Base-by-base conservation (phyloP, 2,329 filamentous ascomycete species). In the Xylaria sp. region DNA sequence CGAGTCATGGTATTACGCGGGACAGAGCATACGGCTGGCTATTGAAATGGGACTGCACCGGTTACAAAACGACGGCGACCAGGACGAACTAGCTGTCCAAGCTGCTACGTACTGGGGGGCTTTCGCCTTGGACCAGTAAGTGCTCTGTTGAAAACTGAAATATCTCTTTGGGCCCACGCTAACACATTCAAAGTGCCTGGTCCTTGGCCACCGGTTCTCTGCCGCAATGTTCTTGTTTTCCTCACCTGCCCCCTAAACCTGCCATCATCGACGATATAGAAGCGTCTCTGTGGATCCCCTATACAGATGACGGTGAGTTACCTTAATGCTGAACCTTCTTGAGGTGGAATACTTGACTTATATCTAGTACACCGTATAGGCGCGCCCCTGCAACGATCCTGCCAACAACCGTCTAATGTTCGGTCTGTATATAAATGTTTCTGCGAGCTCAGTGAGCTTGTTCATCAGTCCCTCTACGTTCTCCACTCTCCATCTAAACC, bases 31-130 rank as follows among this genome's bases (percentile, higher is more conserved):
- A 53, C 81, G 87, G 3, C 79, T 91, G 57, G 87, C 87, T 24
- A 77, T 91, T 37, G 89, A 90, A 67, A 85, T 90, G 77, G 86
- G 87, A 0, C 69, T 91, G 42, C 87, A 91, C 66, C 75, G 83
- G 5, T 63, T 81, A 3, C 70, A 73, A 42, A 75, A 76, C 39
- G 74, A 77, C 24, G 73, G 71, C 2, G 79, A 83, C 46, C 74
- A 82, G 50, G 81, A 84, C 55, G 80, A 84, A 59, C 66, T 80
- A n/a, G 82, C 81, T 5, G 82, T 85, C 1, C 78, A 82, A 59
- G 74, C 80, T 4, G 82, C 82, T 3, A 85, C 82, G 2, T 85
- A 85, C 54, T 85, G 82, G 82, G 82, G 82, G 1, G 82, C 82
- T 0, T 85, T 85, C 66, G 81, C 83, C 3, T 71, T 86, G 9